Evolutionary conservation across 208 protist species (phyloP).

Genomic region (Trypanosoma vivax): DNA sequence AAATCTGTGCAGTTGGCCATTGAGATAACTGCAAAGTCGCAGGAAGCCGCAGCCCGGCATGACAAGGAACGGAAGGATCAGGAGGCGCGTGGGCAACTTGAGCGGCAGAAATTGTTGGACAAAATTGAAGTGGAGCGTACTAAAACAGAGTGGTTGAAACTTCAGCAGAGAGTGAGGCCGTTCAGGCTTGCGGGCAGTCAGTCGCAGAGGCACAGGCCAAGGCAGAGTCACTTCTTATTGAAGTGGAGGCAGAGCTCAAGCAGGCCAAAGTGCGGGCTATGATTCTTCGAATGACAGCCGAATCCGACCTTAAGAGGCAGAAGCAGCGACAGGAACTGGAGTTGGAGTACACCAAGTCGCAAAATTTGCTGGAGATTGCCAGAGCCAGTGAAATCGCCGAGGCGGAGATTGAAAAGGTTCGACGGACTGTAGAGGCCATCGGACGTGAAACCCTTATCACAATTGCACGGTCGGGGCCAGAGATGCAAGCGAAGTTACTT

Average conservation of each 20-base stretch:
- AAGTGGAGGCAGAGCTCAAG: constrained; percentile 81
- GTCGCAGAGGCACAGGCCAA: constrained; percentile 88
- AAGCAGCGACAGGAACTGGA: constrained; percentile 80
- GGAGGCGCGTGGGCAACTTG: constrained; percentile 85
- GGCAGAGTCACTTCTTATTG: constrained; percentile 86
- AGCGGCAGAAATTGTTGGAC: constrained; percentile 89
- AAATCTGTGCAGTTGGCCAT: constrained; percentile 97
- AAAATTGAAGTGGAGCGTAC: constrained; percentile 82
- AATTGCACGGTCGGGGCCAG: constrained; percentile 89
- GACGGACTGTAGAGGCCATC: constrained; percentile 80
- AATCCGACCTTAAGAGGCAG: constrained; percentile 82
- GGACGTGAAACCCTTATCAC: constrained; percentile 87
- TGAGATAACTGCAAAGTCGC: constrained; percentile 97
- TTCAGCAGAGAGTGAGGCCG: constrained; percentile 90
- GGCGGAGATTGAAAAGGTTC: constrained; percentile 88
- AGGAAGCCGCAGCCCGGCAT: constrained; percentile 91
- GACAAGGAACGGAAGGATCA: constrained; percentile 90
- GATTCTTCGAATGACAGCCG: constrained; percentile 73
- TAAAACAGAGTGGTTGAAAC: constrained; percentile 73
- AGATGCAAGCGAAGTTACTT: constrained; percentile 95
- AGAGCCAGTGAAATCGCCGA: constrained; percentile 66
- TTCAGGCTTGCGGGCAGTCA: constrained; percentile 89
- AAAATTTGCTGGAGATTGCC: constrained; percentile 85
- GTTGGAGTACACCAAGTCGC: constrained; percentile 59
- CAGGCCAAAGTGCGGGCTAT: constrained; percentile 81